Conservation (phyloP, 2,329 filamentous ascomycete genomes). For the Bretziella fagacearum region DNA sequence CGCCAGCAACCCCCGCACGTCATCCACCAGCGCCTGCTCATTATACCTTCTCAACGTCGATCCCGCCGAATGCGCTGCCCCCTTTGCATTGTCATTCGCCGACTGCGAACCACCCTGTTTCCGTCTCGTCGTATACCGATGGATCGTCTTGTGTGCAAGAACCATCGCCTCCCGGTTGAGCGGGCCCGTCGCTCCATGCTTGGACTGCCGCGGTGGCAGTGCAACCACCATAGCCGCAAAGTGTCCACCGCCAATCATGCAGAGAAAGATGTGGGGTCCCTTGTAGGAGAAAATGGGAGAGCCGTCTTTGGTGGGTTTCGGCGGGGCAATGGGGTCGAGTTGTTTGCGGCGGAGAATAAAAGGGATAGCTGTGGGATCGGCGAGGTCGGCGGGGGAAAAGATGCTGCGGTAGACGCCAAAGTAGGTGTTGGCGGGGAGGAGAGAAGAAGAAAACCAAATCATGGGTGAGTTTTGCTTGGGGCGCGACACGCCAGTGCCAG, state of each 20-base stretch:
- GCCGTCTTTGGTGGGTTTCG: conserved; percentile 40
- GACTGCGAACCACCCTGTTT: conserved; percentile 96
- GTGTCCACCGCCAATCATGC: conserved; percentile 96
- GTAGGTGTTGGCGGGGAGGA: conserved; percentile 59
- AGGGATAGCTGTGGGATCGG: conserved; percentile 42
- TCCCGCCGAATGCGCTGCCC: conserved; percentile 83
- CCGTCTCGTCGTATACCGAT: conserved; percentile 85
- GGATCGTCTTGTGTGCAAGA: conserved; percentile 91
- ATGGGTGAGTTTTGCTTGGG: conserved; percentile 35
- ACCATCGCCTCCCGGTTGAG: conserved; percentile 76
- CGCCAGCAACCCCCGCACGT: conserved; percentile 61
- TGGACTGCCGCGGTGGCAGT: conserved; percentile 56
- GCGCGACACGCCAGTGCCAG: background rate
- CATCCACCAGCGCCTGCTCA: conserved; percentile 74
- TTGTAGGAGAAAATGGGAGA: conserved; percentile 39
- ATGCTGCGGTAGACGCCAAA: conserved; percentile 76
- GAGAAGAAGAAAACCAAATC: conserved; percentile 68
- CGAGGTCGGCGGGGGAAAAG: conserved; percentile 55
- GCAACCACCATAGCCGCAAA: conserved; percentile 95
- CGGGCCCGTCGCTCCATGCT: conserved; percentile 49
- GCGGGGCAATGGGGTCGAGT: conserved; percentile 42
- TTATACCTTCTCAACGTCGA: conserved; percentile 83
- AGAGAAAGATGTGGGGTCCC: conserved; percentile 80
- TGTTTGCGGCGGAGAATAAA: conserved; percentile 63
- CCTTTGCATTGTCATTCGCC: conserved; percentile 85